A percentile compares a stretch with the other conserved stretches of the same genome.
These are phyloP conservation scores for Ceratocystis destructans DNA, from an alignment of 2,329 filamentous ascomycete species.

Conservation along the genomic window DNA sequence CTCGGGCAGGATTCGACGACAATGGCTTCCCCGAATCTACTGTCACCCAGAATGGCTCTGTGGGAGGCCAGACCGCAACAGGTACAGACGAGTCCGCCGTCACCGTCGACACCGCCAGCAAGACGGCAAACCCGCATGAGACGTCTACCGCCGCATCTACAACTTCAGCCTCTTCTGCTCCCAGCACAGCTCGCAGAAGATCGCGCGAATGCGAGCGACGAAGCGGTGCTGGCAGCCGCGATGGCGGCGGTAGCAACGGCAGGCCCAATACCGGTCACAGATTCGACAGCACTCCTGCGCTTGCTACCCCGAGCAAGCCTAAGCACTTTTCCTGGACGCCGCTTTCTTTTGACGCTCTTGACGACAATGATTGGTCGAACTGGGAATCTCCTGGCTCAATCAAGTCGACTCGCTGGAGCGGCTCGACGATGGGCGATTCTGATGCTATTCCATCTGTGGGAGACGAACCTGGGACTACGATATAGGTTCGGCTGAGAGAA, in stretches of 20 bases:
- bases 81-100: not conserved
- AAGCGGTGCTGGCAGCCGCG: conserved; percentile 15
- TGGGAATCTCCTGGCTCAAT: conserved; percentile 46
- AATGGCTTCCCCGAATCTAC: conserved; percentile 18
- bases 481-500: conserved; percentile 31
- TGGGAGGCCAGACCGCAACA: not conserved
- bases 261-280: not conserved
- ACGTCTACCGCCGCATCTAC: conserved; percentile 11
- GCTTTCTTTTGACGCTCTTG: conserved; percentile 40
- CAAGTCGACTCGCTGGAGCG: conserved; percentile 50
- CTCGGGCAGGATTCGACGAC: conserved; percentile 26
- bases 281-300: not conserved
- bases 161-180: conserved; percentile 15
- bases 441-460: conserved; percentile 35
- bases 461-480: conserved; percentile 33
- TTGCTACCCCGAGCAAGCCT: conserved; percentile 30
- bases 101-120: not conserved
- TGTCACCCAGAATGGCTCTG: conserved; percentile 15
- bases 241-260: conserved; percentile 3
- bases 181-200: conserved; percentile 12
- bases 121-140: conserved; percentile 5
- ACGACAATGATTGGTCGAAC: conserved; percentile 51
- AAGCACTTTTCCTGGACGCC: conserved; percentile 50
- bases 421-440: conserved; percentile 38
- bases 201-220: conserved; percentile 14